Conservation (phyloP, 2,329 filamentous ascomycete species). For the Verticillium alfalfae region DNA sequence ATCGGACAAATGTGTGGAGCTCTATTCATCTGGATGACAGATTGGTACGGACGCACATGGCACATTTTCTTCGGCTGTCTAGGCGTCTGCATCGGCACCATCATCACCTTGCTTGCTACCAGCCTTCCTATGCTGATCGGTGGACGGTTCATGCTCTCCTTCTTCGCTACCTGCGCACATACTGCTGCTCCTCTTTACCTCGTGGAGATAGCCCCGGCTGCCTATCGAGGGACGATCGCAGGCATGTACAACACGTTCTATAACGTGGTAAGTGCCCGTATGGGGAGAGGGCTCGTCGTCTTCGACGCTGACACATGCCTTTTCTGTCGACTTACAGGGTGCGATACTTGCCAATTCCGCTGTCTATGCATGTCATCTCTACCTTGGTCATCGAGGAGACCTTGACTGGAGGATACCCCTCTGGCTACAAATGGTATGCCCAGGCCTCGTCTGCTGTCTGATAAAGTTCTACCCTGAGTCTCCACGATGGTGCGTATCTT, state of each 20-base stretch:
- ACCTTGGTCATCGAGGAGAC: conserved; percentile 17
- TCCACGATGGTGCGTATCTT: conserved; percentile 17
- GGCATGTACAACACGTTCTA: conserved; percentile 43
- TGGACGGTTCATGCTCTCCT: conserved; percentile 41
- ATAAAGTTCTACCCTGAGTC: conserved; percentile 28
- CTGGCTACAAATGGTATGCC: conserved; percentile 26
- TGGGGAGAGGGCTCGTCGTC: conserved; percentile 51
- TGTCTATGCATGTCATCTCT: conserved; percentile 22
- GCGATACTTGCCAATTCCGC: conserved; percentile 23
- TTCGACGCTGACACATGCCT: conserved; percentile 53
- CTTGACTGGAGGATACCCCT: conserved; percentile 26
- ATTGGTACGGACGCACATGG: conserved; percentile 31
- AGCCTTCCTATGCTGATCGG: conserved; percentile 44
- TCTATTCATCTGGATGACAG: conserved; percentile 17
- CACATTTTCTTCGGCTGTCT: conserved; percentile 51
- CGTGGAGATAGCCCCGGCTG: conserved; percentile 55
- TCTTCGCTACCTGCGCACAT: conserved; percentile 50
- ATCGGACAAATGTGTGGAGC: conserved; percentile 10
- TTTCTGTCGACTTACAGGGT: conserved; percentile 4
- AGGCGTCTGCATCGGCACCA: conserved; percentile 35
- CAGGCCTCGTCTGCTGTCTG: conserved; percentile 19
- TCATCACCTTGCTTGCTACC: conserved; percentile 19
- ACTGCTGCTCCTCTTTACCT: conserved; percentile 54
- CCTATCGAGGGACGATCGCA: conserved; percentile 51
- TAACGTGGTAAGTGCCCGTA: conserved; percentile 24